phyloP scores from a whole-genome alignment of 2,329 filamentous ascomycete species.

The Paramyrothecium roridum region DNA sequence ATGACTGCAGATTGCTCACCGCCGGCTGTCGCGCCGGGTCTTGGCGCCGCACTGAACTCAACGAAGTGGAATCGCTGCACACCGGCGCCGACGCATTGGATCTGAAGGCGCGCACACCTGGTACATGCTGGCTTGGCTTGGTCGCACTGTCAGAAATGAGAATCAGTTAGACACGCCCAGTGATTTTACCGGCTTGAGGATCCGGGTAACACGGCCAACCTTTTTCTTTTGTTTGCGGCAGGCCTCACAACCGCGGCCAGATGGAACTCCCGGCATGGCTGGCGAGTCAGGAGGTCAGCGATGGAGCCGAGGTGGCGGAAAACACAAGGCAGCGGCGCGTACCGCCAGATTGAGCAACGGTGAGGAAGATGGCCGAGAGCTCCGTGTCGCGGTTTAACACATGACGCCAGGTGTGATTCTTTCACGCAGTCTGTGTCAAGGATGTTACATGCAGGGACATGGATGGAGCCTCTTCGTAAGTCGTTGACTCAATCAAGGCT shows the following conservation, averaged over 20 bases:
- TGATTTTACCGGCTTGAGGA: neutral
- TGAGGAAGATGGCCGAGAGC: no score
- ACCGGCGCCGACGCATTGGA: slow-evolving; percentile 42
- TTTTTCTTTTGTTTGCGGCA: slow-evolving; percentile 53
- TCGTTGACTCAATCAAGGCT: no score
- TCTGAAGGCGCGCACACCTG: slow-evolving; percentile 40
- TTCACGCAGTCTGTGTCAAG: no score
- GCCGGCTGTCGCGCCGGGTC: neutral
- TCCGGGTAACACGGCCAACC: slow-evolving; percentile 23
- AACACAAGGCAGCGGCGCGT: neutral
- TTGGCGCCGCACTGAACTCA: slow-evolving; percentile 18
- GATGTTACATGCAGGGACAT: no score
- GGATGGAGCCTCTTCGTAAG: no score
- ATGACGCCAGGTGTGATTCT: no score
- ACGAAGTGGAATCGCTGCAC: slow-evolving; percentile 48
- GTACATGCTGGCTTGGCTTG: slow-evolving; percentile 38
- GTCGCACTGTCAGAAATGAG: slow-evolving; percentile 36
- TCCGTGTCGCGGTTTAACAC: no score
- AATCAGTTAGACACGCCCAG: neutral
- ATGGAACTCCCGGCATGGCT: slow-evolving; percentile 50
- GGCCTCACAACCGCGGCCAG: slow-evolving; percentile 45
- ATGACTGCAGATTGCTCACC: no score
- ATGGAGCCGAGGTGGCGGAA: no score
- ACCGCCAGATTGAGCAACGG: neutral
- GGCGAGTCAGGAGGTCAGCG: no score